Evolutionary conservation across 73 alveolate species (phyloP).

Genomic region (Breviolum minutum): DNA sequence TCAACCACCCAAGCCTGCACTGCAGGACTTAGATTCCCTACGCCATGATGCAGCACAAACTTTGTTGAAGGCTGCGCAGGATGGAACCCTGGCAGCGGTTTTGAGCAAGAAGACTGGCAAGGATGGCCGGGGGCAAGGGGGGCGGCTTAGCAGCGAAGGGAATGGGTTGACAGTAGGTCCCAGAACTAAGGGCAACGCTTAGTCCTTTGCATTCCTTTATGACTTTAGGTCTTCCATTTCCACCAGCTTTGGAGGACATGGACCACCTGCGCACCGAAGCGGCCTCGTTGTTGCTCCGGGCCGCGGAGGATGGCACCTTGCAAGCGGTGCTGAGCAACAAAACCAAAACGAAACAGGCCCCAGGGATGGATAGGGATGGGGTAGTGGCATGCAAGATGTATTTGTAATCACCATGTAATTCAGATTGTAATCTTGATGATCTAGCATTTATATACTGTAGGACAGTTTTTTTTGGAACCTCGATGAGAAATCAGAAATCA

Average conservation of each 20-base stretch:
- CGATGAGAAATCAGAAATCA: not conserved
- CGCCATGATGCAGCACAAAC: slow-evolving; percentile 61
- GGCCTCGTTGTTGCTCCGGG: not conserved
- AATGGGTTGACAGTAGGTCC: not conserved
- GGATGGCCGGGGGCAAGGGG: slow-evolving; percentile 6
- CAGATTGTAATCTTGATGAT: no score
- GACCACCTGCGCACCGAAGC: slow-evolving; percentile 2
- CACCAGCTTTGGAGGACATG: slow-evolving; percentile 29
- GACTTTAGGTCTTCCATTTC: no score
- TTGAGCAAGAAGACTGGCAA: slow-evolving; percentile 26
- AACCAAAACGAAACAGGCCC: not conserved
- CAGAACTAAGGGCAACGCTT: not conserved
- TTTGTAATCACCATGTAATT: no score
- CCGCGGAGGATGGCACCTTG: slow-evolving; percentile 16
- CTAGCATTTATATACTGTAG: not conserved
- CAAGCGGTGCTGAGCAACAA: slow-evolving; percentile 8
- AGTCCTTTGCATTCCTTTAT: no score
- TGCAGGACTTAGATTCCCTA: slow-evolving; percentile 9
- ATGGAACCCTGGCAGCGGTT: slow-evolving; percentile 59
- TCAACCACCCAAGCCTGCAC: not conserved
- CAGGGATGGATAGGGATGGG: not conserved
- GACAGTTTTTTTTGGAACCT: not conserved
- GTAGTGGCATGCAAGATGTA: no score
- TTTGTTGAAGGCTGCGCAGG: slow-evolving; percentile 49
- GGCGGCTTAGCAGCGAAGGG: not conserved